Base-by-base conservation (phyloP, 495 filamentous ascomycete genomes). In the Penicillium psychrofluorescens region DNA sequence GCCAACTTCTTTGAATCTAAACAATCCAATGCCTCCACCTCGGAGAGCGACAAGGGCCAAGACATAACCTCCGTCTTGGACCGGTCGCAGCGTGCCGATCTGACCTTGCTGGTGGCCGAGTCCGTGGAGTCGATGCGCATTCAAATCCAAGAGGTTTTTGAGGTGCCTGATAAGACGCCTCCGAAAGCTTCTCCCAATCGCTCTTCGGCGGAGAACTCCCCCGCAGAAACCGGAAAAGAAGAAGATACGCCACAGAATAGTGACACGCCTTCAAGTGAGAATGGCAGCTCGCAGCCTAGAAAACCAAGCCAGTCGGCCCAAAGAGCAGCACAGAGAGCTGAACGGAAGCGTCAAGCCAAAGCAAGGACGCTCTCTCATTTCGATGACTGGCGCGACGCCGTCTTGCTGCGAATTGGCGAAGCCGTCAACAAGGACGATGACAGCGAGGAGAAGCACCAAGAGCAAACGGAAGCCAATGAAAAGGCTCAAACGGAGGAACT, bases 361-460 rank as follows among this genome's bases (percentile, higher is more conserved):
- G 54, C 70, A 28, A 48, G 28, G 38, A 63, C 63, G 2, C 58
- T 86, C 30, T 56, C 67, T 1, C 72, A 71, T 53, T 84, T 83
- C 52, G 81, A 86, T 41, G 72, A 77, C 31, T 88, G 84, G 84
- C 64, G 78, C 43, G 74, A 78, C 28, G 59, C 62, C 10, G 77
- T 86, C 1, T 63, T 85, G 27, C 59, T 77, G 27, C 72, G 84
- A 3, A 71, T 88, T 13, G 82, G 80, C 27, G 72, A 84, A 52
- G 75, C 80, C 7, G 75, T 86, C 32, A 85, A 86, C 48, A 72
- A 75, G 8, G 70, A 71, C 43, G 64, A 72, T 33, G 68, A 71
- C 7, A 59, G 22, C 22, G 22, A 22, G 22, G 22, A 22, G 22
- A 22, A 22, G 22, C 22, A 66, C 7, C 42, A 59, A 1, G 48